phyloP scores from a whole-genome alignment of 768 basidiomycete species.

The Pleurotus tuoliensis region DNA sequence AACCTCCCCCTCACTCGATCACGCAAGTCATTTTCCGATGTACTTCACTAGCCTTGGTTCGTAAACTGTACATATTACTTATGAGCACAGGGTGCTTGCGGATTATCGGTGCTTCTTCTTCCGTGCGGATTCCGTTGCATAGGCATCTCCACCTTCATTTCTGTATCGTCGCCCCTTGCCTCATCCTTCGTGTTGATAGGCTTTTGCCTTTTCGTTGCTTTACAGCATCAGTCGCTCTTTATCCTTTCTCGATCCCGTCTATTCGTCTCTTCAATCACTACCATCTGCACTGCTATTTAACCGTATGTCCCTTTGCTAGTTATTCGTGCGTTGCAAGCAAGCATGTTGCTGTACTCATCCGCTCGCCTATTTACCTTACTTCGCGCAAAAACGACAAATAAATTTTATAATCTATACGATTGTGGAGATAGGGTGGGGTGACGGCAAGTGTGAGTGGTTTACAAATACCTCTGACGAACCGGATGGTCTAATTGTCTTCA shows the following conservation, averaged over 20 bases:
- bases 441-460: too few species aligned
- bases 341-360: constrained; percentile 5
- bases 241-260: neutral
- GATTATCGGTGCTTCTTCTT: neutral
- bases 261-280: neutral
- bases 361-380: neutral
- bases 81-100: constrained; percentile 1
- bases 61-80: constrained; percentile 1
- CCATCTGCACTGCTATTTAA: constrained; percentile 7
- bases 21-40: neutral
- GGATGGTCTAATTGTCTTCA: too few species aligned
- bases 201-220: neutral
- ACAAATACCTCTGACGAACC: too few species aligned
- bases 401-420: neutral
- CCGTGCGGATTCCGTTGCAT: neutral
- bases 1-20: neutral
- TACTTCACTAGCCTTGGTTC: neutral
- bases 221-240: neutral
- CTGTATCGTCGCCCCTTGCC: neutral
- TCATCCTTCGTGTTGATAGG: neutral
- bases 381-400: neutral
- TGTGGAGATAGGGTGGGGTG: too few species aligned
- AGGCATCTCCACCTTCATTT: neutral
- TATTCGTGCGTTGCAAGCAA: constrained; percentile 7
- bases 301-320: constrained; percentile 6